Conservation (phyloP, 148 eudicot genomes). For the Persicaria maculosa region DNA sequence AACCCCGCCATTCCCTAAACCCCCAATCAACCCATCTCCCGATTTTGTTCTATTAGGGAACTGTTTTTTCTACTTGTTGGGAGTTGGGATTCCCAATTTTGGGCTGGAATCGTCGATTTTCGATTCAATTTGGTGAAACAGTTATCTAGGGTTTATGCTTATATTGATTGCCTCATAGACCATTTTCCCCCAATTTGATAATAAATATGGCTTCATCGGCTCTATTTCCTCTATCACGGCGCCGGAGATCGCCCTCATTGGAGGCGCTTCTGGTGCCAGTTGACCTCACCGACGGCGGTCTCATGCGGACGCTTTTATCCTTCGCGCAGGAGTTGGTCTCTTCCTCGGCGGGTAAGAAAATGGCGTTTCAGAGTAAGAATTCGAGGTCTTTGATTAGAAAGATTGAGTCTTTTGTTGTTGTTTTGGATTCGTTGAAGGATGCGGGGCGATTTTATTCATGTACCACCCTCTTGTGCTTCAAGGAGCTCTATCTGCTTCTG, state of each 20-base stretch:
- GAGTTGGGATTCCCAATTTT: neutral
- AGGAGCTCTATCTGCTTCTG: constrained; percentile 68
- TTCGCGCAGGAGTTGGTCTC: constrained; percentile 43
- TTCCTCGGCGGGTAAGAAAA: constrained; percentile 32
- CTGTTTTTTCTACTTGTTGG: neutral
- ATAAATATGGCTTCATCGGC: constrained; percentile 60
- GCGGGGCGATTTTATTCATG: constrained; percentile 22
- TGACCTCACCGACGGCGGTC: constrained; percentile 45
- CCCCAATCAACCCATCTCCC: neutral
- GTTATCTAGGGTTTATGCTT: neutral
- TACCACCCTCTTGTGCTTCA: constrained; percentile 56
- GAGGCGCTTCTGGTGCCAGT: constrained; percentile 89
- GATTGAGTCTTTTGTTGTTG: constrained; percentile 44
- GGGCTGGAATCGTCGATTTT: too few species aligned
- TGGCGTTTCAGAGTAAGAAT: constrained; percentile 52
- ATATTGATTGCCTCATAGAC: neutral
- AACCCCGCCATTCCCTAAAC: neutral
- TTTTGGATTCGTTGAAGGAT: constrained; percentile 50
- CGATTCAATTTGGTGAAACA: neutral
- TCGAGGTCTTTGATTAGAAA: constrained; percentile 49
- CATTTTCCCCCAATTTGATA: neutral
- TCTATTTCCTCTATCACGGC: constrained; percentile 57
- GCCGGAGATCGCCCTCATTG: constrained; percentile 67
- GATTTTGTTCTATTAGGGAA: neutral
- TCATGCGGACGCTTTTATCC: constrained; percentile 43